These are phyloP conservation scores for Biancaea sappan DNA, from an alignment of 306 rosid species.

Conservation along the genomic window DNA sequence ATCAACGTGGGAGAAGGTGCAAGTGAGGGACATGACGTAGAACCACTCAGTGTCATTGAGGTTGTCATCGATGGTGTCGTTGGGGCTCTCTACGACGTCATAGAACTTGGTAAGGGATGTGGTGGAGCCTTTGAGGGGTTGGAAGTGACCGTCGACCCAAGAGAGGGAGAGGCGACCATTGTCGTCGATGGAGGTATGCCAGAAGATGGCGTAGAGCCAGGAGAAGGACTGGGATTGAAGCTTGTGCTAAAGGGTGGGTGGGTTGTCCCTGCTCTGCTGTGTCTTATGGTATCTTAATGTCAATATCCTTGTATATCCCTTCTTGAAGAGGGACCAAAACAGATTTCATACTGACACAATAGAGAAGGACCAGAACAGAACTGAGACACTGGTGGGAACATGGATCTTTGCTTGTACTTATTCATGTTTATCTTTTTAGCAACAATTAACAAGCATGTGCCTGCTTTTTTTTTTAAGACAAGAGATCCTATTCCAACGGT, in stretches of 20 bases:
- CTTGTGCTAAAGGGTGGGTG: slow-evolving; percentile 51
- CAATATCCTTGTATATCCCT: no score
- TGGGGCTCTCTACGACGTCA: slow-evolving; percentile 9
- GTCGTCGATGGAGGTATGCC: slow-evolving; percentile 62
- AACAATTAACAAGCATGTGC: no score
- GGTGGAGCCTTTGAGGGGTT: slow-evolving; percentile 46
- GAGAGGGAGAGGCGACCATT: slow-evolving; percentile 45
- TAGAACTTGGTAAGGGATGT: no score
- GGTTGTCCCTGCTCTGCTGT: slow-evolving; percentile 37
- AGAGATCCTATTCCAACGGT: no score
- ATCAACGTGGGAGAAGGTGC: slow-evolving; percentile 45
- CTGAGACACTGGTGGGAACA: no score
- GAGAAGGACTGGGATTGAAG: slow-evolving; percentile 59
- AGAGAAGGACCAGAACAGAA: no score
- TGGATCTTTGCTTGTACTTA: no score
- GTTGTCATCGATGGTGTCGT: slow-evolving; percentile 23
- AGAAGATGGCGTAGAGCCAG: slow-evolving; percentile 83
- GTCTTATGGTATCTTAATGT: no score
- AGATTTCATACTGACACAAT: no score
- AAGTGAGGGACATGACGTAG: slow-evolving; percentile 80
- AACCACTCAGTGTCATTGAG: slow-evolving; percentile 76
- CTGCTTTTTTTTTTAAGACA: no score
- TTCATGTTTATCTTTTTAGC: no score
- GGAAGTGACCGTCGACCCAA: slow-evolving; percentile 86
- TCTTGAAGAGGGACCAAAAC: no score